A percentile compares a stretch with the other conserved stretches of the same genome.
Conservation (phyloP, 306 rosid species). For the Rosa chinensis region DNA sequence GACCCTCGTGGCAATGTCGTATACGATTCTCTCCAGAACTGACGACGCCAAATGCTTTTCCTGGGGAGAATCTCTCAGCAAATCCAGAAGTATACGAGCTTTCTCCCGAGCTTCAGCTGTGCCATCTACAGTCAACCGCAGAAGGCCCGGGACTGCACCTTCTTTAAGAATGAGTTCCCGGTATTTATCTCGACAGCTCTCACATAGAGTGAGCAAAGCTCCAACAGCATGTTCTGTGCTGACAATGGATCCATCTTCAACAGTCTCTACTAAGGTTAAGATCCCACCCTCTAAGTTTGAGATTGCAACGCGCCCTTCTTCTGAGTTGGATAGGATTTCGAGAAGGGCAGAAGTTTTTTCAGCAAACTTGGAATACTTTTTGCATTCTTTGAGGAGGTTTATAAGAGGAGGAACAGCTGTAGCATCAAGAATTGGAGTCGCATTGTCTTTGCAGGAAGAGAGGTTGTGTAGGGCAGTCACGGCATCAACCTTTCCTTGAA, state of each 20-base stretch:
- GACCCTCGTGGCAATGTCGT: conserved; percentile 67
- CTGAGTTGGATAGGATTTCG: conserved; percentile 64
- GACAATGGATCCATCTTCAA: conserved; percentile 82
- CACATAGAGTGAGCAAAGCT: conserved; percentile 62
- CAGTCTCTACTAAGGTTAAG: conserved; percentile 73
- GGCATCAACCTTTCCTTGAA: conserved; percentile 86
- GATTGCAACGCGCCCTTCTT: conserved; percentile 71
- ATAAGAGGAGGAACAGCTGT: conserved; percentile 76
- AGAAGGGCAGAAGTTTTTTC: conserved; percentile 78
- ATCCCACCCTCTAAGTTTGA: conserved; percentile 65
- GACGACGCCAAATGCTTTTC: conserved; percentile 59
- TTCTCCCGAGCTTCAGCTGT: conserved; percentile 64
- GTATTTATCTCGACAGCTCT: conserved; percentile 74
- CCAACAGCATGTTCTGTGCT: conserved; percentile 90
- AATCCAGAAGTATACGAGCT: conserved; percentile 71
- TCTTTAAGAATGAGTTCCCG: conserved; percentile 76
- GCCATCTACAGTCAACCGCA: conserved; percentile 81
- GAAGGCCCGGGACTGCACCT: conserved; percentile 90
- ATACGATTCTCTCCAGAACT: conserved; percentile 69
- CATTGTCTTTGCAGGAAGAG: conserved; percentile 51
- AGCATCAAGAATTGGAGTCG: conserved; percentile 60
- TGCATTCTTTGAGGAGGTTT: conserved; percentile 85
- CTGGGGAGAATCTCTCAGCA: conserved; percentile 78
- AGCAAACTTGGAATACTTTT: conserved; percentile 80
- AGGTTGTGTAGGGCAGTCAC: conserved; percentile 80